Base-by-base conservation (phyloP, 306 rosid species). In the Phaseolus lunatus region DNA sequence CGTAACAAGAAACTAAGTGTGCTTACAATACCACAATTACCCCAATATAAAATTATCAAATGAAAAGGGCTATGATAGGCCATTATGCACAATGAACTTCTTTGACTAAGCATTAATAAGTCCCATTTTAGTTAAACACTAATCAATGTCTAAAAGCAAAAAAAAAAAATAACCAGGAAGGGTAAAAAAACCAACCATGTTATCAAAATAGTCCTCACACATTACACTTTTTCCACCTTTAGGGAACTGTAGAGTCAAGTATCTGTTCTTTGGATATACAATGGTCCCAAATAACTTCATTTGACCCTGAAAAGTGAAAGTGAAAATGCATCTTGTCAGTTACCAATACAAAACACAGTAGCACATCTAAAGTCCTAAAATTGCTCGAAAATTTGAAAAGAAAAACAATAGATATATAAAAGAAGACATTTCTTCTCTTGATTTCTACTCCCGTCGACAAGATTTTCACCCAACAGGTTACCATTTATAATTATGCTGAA, bases 221-320 rank as follows among this genome's bases (percentile, higher is more conserved):
- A 71, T 84, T 10, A 88, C 97, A 77, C 72, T 88, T 86, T 92
- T 94, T 80, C 96, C 96, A 29, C 98, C 96, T 87, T 78, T 85
- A 5, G 98, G 83, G 78, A 94, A 90, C 79, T 90, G 98, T 77
- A 94, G 75, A 57, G 98, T 92, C 87, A 92, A 78, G 85, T 94
- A 94, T 84, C 85, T 90, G 84, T 88, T 94, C 78, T 84, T 83
- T 8, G 98, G 98, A 82, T 90, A 94, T 33, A 90, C 87, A 66
- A 94, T 90, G 22, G 97, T 92, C 78, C 98, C 98, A 77, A 94
- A 92, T 87, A 94, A 81, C 87, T 94, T 94, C 91, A 94, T 84
- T 70, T 82, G 88, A 29, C 98, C 98, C 96, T 90, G 89, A 48
- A 71, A 81, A 82, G 76, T 18, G 39, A 20, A 79, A 22, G 12